phyloP scores from a whole-genome alignment of 2,329 filamentous ascomycete genomes.

The Clonostachys sp. region DNA sequence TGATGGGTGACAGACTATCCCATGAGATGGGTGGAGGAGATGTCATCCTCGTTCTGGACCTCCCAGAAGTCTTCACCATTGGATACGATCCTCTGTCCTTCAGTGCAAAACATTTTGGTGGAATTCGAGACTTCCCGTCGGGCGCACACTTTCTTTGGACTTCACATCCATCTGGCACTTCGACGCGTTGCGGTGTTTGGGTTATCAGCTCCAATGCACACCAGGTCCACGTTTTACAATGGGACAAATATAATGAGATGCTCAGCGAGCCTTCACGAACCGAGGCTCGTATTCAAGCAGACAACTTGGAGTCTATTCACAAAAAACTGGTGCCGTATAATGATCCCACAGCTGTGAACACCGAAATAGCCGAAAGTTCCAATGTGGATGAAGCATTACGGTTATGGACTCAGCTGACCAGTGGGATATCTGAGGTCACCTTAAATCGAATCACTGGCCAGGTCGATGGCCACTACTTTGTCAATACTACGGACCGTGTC shows the following conservation, averaged over 20 bases:
- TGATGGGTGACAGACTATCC: conserved; percentile 5
- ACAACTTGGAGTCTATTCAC: conserved; percentile 30
- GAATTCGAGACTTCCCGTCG: conserved; percentile 48
- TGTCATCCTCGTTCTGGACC: conserved; percentile 44
- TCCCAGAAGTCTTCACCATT: conserved; percentile 45
- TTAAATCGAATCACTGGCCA: conserved; percentile 42
- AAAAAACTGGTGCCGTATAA: conserved; percentile 38
- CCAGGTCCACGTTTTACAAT: conserved; percentile 41
- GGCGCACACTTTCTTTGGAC: conserved; percentile 59
- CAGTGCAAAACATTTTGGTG: conserved; percentile 40
- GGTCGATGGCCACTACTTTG: conserved; percentile 37
- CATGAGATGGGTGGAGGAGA: conserved; percentile 36
- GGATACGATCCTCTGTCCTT: conserved; percentile 49
- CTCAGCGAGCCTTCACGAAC: conserved; percentile 39
- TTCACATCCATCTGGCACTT: conserved; percentile 39
- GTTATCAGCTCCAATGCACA: conserved; percentile 31
- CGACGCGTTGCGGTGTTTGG: conserved; percentile 54
- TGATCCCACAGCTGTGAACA: conserved; percentile 21
- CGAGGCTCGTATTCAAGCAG: conserved; percentile 39
- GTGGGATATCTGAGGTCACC: conserved; percentile 35
- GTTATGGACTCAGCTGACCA: conserved; percentile 50
- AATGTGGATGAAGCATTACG: conserved; percentile 14
- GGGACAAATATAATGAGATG: conserved; percentile 52
- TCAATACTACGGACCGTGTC: conserved; percentile 50
- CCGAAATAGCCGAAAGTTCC: conserved; percentile 5